Evolutionary conservation across 495 filamentous ascomycete species (phyloP).

Genomic region (Chaetomium cochliodes): DNA sequence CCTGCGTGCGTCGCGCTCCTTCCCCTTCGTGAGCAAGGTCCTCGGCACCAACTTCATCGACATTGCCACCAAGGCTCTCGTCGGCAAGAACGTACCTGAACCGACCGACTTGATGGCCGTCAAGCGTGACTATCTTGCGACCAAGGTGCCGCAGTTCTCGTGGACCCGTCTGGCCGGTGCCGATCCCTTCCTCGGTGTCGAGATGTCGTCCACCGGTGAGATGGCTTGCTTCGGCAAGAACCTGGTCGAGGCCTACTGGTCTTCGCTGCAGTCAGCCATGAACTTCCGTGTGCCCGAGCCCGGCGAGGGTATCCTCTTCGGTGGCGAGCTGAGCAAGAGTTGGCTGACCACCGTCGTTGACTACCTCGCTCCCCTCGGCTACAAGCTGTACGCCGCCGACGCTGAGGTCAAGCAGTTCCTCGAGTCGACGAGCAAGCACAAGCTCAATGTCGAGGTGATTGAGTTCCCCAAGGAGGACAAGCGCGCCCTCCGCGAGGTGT

Average conservation of each 20-base stretch:
- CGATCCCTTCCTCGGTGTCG: constrained; percentile 95
- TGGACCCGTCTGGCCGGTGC: constrained; percentile 99
- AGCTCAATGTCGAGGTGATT: constrained; percentile 78
- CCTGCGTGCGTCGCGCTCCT: constrained; percentile 93
- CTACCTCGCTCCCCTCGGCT: constrained; percentile 81
- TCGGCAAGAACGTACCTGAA: constrained; percentile 81
- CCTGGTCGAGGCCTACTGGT: constrained; percentile 95
- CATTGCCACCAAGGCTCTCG: constrained; percentile 87
- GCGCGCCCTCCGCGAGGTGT: constrained; percentile 89
- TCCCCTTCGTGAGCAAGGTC: constrained; percentile 97
- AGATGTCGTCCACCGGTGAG: constrained; percentile 96
- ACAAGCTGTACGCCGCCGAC: constrained; percentile 88
- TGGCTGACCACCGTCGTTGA: constrained; percentile 73
- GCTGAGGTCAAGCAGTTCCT: constrained; percentile 76
- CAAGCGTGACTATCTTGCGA: constrained; percentile 88
- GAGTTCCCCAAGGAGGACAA: constrained; percentile 98
- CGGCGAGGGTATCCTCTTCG: constrained; percentile 91
- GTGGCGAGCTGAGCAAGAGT: constrained; percentile 69
- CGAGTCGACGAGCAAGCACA: constrained; percentile 64
- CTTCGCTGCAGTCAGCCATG: constrained; percentile 94
- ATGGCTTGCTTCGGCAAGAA: constrained; percentile 98
- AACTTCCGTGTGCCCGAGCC: constrained; percentile 95
- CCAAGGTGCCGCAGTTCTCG: constrained; percentile 97
- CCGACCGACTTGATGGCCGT: constrained; percentile 84
- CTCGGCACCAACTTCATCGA: constrained; percentile 97